Percentiles rank a stretch among this genome's conserved stretches.
Evolutionary conservation across 257 asterid genomes (phyloP).

Genomic region (Solanum clarkiae): DNA sequence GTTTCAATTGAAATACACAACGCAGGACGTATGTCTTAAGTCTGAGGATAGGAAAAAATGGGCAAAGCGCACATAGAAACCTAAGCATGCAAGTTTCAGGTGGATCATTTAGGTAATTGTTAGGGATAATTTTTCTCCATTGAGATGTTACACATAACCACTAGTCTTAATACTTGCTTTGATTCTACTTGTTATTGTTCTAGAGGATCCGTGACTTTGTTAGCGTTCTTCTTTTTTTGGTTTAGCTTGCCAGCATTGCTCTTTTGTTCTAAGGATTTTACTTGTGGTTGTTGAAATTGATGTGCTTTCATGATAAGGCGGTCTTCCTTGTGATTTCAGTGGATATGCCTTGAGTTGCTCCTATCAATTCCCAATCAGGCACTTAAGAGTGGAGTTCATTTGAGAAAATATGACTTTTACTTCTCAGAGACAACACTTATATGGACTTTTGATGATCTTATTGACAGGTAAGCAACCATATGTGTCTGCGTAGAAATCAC

Average conservation of each 20-base stretch:
- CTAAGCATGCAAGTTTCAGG: not conserved
- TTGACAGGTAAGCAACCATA: conserved; percentile 42
- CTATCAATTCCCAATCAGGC: conserved; percentile 49
- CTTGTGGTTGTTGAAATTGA: not conserved
- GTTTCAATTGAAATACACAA: not conserved
- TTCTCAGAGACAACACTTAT: conserved; percentile 36
- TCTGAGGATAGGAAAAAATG: not conserved
- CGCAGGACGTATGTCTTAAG: not conserved
- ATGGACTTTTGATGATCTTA: conserved; percentile 56
- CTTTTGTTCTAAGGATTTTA: not conserved
- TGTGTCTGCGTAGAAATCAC: not conserved
- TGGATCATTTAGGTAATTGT: not conserved
- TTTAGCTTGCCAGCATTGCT: not conserved
- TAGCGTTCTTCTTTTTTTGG: not conserved
- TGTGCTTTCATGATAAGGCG: not conserved
- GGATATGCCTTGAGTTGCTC: conserved; percentile 74
- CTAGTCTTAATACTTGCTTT: not conserved
- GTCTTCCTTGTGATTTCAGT: conserved; percentile 27
- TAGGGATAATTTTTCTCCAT: not conserved
- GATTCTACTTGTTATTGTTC: not conserved
- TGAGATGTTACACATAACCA: not conserved
- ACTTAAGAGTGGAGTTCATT: conserved; percentile 24
- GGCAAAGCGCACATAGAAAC: not conserved
- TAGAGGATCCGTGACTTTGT: not conserved
- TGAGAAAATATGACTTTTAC: conserved; percentile 15